Conservation (phyloP, 305 asterid genomes). For the Coffea humblotiana region DNA sequence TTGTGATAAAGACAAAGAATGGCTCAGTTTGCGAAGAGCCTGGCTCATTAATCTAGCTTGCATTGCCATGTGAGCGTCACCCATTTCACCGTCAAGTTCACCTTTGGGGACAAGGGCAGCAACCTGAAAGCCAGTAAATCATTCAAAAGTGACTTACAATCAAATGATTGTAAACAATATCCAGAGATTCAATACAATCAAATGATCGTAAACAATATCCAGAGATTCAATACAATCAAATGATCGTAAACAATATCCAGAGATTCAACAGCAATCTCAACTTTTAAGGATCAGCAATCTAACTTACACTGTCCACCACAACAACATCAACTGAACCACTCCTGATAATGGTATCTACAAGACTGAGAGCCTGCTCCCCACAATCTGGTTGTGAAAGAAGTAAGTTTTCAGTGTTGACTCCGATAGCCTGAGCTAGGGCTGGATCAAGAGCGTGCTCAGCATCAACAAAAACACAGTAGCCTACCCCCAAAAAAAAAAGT, state of each 20-base stretch:
- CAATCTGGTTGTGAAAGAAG: slow-evolving; percentile 97
- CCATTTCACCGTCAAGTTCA: slow-evolving; percentile 99
- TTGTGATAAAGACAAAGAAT: slow-evolving; percentile 87
- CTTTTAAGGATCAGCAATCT: slow-evolving; percentile 17
- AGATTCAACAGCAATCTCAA: neutral
- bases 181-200: too few species aligned
- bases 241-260: neutral
- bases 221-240: slow-evolving; percentile 1
- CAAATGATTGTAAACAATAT: too few species aligned
- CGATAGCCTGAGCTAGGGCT: slow-evolving; percentile 74
- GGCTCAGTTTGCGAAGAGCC: slow-evolving; percentile 95
- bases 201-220: neutral
- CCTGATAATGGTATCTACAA: slow-evolving; percentile 91
- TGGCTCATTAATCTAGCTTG: slow-evolving; percentile 99
- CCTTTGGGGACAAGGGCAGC: slow-evolving; percentile 93
- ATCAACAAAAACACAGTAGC: slow-evolving; percentile 90
- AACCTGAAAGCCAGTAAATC: slow-evolving; percentile 51
- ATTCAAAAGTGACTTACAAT: neutral
- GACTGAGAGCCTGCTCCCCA: slow-evolving; percentile 98
- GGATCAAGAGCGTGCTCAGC: slow-evolving; percentile 99
- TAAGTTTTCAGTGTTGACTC: slow-evolving; percentile 77
- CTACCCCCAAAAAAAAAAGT: slow-evolving; percentile 30
- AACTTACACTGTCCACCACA: slow-evolving; percentile 95
- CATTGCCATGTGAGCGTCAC: slow-evolving; percentile 99
- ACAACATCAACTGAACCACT: slow-evolving; percentile 99